Evolutionary conservation across 805 yeast species (phyloP).

Genomic region (Myxozyma monticola): DNA sequence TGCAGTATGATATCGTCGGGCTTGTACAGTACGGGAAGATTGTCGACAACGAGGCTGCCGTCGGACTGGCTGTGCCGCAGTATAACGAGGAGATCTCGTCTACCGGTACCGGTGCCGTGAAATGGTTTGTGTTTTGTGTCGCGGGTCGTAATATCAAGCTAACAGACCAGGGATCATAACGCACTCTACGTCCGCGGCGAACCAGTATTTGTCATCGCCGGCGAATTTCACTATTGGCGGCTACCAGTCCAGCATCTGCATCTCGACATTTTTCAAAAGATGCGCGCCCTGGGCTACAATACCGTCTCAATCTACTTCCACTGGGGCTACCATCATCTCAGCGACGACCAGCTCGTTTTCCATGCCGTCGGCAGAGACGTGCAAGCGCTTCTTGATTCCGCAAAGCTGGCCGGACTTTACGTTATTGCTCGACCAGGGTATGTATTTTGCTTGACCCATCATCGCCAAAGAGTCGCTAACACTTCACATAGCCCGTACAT

Average conservation of each 20-base stretch:
- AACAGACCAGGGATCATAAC: constrained; percentile 15
- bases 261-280: constrained; percentile 22
- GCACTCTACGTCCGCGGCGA: constrained; percentile 5
- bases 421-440: constrained; percentile 25
- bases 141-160: too few relatives aligned
- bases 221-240: constrained; percentile 27
- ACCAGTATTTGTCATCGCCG: constrained; percentile 18
- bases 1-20: background rate
- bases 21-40: background rate
- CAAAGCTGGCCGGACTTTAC: constrained; percentile 20
- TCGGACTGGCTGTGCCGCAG: background rate
- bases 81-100: background rate
- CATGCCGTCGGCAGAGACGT: constrained; percentile 18
- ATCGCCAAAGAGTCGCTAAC: too few relatives aligned
- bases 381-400: constrained; percentile 18
- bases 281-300: constrained; percentile 25
- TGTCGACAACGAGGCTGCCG: background rate
- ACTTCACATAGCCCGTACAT: constrained; percentile 8
- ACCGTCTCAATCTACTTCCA: constrained; percentile 20
- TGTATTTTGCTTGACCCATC: background rate
- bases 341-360: constrained; percentile 8
- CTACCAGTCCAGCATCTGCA: constrained; percentile 19
- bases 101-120: background rate
- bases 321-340: constrained; percentile 22
- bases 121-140: too few relatives aligned